Evolutionary conservation across 148 eudicot genomes (phyloP).

Genomic region (Camellia lanceoleosa): DNA sequence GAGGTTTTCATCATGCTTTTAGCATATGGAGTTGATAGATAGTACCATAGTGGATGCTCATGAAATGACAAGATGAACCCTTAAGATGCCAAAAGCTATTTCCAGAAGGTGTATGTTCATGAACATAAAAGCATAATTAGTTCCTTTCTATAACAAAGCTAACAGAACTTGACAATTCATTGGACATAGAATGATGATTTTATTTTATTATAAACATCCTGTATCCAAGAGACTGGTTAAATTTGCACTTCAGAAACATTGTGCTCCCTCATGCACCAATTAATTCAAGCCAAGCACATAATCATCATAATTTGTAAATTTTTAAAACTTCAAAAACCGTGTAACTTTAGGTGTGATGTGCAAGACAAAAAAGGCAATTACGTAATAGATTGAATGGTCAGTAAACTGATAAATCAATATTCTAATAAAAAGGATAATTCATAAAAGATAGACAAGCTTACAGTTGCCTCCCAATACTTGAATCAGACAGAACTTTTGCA

Average conservation of each 20-base stretch:
- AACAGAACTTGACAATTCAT: background rate
- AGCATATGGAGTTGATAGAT: background rate
- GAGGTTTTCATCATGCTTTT: background rate
- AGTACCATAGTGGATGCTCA: background rate
- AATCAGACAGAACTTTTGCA: slow-evolving; percentile 69
- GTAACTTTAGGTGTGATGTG: background rate
- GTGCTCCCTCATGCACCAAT: background rate
- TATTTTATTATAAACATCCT: background rate
- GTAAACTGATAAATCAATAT: background rate
- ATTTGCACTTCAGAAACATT: background rate
- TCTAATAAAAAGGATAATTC: background rate
- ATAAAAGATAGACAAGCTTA: slow-evolving; percentile 37
- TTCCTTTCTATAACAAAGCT: background rate
- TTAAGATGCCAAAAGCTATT: background rate
- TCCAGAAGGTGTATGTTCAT: background rate
- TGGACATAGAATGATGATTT: background rate
- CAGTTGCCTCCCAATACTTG: slow-evolving; percentile 85
- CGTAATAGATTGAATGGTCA: background rate
- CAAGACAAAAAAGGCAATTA: background rate
- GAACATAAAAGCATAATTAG: background rate
- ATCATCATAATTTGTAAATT: background rate
- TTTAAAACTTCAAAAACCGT: background rate
- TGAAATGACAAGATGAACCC: background rate
- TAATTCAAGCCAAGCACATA: slow-evolving; percentile 6
- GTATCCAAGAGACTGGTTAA: slow-evolving; percentile 6